Conservation (phyloP, 805 yeast genomes). For the Lipomyces oligophaga region DNA sequence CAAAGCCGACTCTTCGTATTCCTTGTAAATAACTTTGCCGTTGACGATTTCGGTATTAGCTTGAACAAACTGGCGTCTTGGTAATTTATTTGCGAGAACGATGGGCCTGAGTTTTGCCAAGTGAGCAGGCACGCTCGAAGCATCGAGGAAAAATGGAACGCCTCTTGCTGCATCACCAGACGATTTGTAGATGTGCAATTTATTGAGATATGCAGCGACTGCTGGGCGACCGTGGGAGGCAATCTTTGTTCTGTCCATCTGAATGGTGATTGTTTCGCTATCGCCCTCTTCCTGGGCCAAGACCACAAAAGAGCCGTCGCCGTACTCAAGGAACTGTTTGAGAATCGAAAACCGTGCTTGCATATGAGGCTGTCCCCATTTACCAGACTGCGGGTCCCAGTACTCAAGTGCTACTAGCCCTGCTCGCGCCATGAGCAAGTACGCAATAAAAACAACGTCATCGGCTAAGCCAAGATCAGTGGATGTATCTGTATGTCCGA, state of each 20-base stretch:
- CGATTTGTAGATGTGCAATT: slow-evolving; percentile 74
- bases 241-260: slow-evolving; percentile 59
- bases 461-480: slow-evolving; percentile 44
- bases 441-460: slow-evolving; percentile 57
- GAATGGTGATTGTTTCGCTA: slow-evolving; percentile 55
- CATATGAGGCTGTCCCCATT: slow-evolving; percentile 96
- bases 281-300: slow-evolving; percentile 48
- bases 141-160: slow-evolving; percentile 55
- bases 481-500: slow-evolving; percentile 56
- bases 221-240: slow-evolving; percentile 67
- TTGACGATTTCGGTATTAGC: slow-evolving; percentile 57
- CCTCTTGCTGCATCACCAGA: slow-evolving; percentile 71
- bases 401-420: slow-evolving; percentile 78
- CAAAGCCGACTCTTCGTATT: slow-evolving; percentile 65
- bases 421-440: slow-evolving; percentile 80
- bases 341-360: slow-evolving; percentile 85
- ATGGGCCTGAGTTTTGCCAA: slow-evolving; percentile 61
- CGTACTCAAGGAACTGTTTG: slow-evolving; percentile 67
- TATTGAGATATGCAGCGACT: slow-evolving; percentile 63
- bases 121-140: slow-evolving; percentile 58
- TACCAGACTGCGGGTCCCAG: slow-evolving; percentile 76
- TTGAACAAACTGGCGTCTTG: slow-evolving; percentile 81
- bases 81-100: slow-evolving; percentile 68
- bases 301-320: slow-evolving; percentile 50
- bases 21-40: slow-evolving; percentile 53